Percentiles rank a stretch among this genome's conserved stretches.
phyloP scores from a whole-genome alignment of 345 rosid species.

The Arabidopsis suecica region DNA sequence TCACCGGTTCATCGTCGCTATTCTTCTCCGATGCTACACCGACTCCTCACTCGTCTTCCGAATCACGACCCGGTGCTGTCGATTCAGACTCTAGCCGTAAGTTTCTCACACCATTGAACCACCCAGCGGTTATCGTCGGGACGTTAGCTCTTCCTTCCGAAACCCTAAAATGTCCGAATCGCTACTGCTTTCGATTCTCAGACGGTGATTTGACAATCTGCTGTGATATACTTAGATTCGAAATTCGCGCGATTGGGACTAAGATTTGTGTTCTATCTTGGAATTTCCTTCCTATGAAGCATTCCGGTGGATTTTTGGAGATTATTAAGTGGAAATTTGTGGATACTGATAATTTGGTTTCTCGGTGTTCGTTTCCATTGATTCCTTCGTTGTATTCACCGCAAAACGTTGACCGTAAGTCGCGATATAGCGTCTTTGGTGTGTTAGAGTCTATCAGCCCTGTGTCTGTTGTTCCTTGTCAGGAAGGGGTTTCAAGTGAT shows the following conservation, averaged over 20 bases:
- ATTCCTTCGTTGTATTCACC: constrained; percentile 26
- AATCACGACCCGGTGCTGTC: constrained; percentile 20
- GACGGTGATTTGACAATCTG: constrained; percentile 62
- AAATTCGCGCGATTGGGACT: constrained; percentile 48
- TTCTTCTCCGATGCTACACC: constrained; percentile 22
- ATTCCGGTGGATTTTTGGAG: constrained; percentile 72
- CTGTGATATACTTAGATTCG: constrained; percentile 71
- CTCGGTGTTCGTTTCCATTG: constrained; percentile 55
- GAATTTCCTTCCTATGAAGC: constrained; percentile 73
- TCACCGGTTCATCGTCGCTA: constrained; percentile 65
- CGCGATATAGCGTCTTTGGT: constrained; percentile 57
- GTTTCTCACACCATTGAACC: constrained; percentile 51
- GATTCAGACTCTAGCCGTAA: constrained; percentile 38
- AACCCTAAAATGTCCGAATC: constrained; percentile 59
- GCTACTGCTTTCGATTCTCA: constrained; percentile 71
- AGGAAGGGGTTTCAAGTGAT: constrained; percentile 23
- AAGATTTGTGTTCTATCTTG: constrained; percentile 63
- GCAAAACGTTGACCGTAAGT: constrained; percentile 45
- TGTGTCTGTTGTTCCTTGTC: constrained; percentile 69
- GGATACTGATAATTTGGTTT: constrained; percentile 35
- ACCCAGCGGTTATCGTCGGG: constrained; percentile 63
- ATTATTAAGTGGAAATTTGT: constrained; percentile 67
- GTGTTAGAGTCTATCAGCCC: constrained; percentile 68
- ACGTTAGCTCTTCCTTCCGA: constrained; percentile 60
- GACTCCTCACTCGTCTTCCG: constrained; percentile 25